Conservation (phyloP, 1,139 yeast genomes). For the Candida smagusa region DNA sequence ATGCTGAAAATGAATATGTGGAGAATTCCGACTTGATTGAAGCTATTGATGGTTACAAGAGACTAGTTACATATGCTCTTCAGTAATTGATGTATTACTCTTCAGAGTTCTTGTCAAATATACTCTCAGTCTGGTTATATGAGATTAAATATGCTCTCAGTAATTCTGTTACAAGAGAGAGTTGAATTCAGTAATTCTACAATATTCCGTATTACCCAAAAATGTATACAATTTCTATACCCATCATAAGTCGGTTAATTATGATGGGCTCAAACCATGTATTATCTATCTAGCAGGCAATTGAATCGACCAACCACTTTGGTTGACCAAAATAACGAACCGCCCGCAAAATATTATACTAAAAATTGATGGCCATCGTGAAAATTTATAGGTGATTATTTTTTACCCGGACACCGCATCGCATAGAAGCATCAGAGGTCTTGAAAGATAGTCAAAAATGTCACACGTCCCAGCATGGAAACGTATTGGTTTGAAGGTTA, state of each 20-base stretch:
- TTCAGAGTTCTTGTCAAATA: too few relatives aligned
- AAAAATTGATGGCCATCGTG: background rate
- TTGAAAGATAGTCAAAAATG: constrained; percentile 10
- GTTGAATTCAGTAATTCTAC: background rate
- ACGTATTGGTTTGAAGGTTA: constrained; percentile 67
- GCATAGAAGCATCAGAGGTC: constrained; percentile 1
- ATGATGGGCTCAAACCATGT: constrained; percentile 59
- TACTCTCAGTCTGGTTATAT: too few relatives aligned
- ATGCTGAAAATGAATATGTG: constrained; percentile 58
- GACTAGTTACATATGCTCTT: constrained; percentile 29
- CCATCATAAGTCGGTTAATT: constrained; percentile 38
- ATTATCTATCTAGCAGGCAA: constrained; percentile 32
- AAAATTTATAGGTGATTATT: background rate
- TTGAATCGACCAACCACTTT: constrained; percentile 14
- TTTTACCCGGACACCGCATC: constrained; percentile 8
- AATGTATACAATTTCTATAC: constrained; percentile 56
- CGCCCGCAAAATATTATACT: constrained; percentile 3
- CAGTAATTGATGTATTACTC: background rate
- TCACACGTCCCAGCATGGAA: constrained; percentile 84
- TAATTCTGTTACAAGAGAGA: too few relatives aligned
- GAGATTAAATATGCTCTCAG: too few relatives aligned
- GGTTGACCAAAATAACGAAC: background rate
- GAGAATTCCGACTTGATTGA: constrained; percentile 46
- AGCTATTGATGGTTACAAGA: constrained; percentile 57
- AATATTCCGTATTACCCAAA: background rate